Evolutionary conservation across 306 rosid genomes (phyloP), one percentile per base, ranked within the genome.

Genomic region (Ormosia emarginata): DNA sequence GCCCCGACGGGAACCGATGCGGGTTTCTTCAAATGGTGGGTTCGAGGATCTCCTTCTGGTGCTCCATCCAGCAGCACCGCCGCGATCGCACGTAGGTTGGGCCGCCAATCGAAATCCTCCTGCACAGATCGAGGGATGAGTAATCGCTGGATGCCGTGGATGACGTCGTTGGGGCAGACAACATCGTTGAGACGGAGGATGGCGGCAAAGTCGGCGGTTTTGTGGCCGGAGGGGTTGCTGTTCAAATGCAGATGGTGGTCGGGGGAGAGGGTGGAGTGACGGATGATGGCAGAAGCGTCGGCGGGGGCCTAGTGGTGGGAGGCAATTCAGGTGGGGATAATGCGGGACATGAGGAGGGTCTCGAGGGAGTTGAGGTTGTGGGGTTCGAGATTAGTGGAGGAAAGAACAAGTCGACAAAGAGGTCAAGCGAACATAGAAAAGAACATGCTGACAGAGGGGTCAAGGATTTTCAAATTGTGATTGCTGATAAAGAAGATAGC

Each of bases 21-120:
- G 0, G 97, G 91, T 79, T 96, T 96, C 79, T 93, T 96, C 30
- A 96, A 64, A 0, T 98, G 88, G 88, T 96, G 86, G 6, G 99
- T 96, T 6, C 99, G 84, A 2, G 97, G 99, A 82, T 96, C 99
- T 4, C 93, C 97, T 77, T 90, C 94, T 59, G 98, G 99, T 0
- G 99, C 99, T 3, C 98, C 99, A 62, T 93, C 97, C 1, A 98
- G 99, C 0, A 93, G 30, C 2, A 96, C 92, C 0, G 99, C 99
- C 3, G 98, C 83, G 46, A 96, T 96, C 0, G 88, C 85, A 29
- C 93, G 88, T 8, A 96, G 77, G 56, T 78, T 93, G 3, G 98
- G 62, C 4, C 99, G 79, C 64, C 97, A 90, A 58, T 96, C 93
- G 92, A 93, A 96, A 65, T 93, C 97, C 39, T 96, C 94, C 68